Evolutionary conservation across 805 yeast genomes (phyloP), one percentile per base, ranked within the genome.

Genomic region (Candida loeiensis): DNA sequence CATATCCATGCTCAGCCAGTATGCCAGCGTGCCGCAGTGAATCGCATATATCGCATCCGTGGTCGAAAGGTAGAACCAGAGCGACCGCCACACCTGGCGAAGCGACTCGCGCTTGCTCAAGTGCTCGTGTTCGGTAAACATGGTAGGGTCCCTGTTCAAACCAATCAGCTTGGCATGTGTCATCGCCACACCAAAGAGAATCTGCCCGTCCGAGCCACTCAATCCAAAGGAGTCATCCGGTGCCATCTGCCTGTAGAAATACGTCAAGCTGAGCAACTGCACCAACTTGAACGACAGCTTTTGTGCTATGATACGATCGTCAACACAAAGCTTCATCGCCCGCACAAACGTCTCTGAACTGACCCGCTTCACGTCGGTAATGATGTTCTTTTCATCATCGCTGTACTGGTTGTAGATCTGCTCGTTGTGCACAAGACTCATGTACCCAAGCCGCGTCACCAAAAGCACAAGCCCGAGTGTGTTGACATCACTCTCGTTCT

Each of bases 201-300:
- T 54, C 36, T 64, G 66, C 3, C 66, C 60, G 45, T 69, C 73
- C 0, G 64, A 56, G 6, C 69, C 66, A 16, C 69, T 61, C 19
- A 67, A 46, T 1, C 74, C 73, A 42, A 59, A 69, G 40, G 67
- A 58, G 46, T 70, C 74, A 39, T 64, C 63, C 1, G 75, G 75
- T 9, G 64, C 58, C 11, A 68, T 64, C 27, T 53, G 55, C 14
- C 66, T 42, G 45, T 66, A 69, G 39, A 59, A 64, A 39, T 61
- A 54, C 9, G 61, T 41, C 15, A 66, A 53, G 8, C 61, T 47
- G 39, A 66, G 53, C 3, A 59, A 41, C 44, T 69, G 74, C 2
- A 70, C 64, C 26, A 59, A 46, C 40, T 60, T 58, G 37, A 69
- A 53, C 4, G 67, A 51, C 16, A 70, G 60, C 47, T 60, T 62